Conservation (phyloP, 1,284 basidiomycete genomes). For the Polyporus tsugae region DNA sequence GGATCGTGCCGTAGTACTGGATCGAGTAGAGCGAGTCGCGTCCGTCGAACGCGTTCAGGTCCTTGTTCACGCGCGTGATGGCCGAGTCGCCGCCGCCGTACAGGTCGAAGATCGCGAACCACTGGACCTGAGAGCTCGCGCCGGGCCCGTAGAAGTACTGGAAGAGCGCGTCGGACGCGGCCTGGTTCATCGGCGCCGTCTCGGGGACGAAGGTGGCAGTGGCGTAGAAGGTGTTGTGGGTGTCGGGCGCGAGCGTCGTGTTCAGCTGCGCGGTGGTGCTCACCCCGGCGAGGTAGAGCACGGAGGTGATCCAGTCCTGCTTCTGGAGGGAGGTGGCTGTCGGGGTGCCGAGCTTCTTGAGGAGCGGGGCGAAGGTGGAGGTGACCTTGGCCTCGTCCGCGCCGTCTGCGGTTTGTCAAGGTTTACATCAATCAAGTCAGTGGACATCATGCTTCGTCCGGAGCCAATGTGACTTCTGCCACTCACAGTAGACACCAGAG, state of each 20-base stretch:
- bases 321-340: slow-evolving; percentile 1
- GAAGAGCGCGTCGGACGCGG: slow-evolving; percentile 18
- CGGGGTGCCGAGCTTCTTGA: slow-evolving; percentile 17
- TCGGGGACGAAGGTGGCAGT: slow-evolving; percentile 20
- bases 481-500: slow-evolving; percentile 20
- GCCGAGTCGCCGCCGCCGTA: slow-evolving; percentile 19
- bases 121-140: slow-evolving; percentile 1
- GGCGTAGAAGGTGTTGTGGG: slow-evolving; percentile 20
- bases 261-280: slow-evolving; percentile 8
- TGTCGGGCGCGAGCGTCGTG: slow-evolving; percentile 14
- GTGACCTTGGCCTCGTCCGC: slow-evolving; percentile 19
- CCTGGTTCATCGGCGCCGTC: slow-evolving; percentile 9
- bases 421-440: neutral
- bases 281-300: slow-evolving; percentile 21
- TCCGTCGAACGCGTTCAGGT: slow-evolving; percentile 18
- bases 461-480: no score
- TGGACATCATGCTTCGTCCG: no score
- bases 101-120: slow-evolving; percentile 20
- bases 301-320: slow-evolving; percentile 22
- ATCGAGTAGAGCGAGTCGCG: slow-evolving; percentile 24
- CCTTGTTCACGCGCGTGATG: slow-evolving; percentile 2
- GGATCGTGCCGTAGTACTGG: slow-evolving; percentile 26
- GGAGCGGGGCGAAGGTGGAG: slow-evolving; percentile 21
- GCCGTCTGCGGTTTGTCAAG: slow-evolving; percentile 4
- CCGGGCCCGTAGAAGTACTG: slow-evolving; percentile 21